A percentile compares a stretch with the other conserved stretches of the same genome.
phyloP scores from a whole-genome alignment of 78 protist genomes.

The Fonticula alba region DNA sequence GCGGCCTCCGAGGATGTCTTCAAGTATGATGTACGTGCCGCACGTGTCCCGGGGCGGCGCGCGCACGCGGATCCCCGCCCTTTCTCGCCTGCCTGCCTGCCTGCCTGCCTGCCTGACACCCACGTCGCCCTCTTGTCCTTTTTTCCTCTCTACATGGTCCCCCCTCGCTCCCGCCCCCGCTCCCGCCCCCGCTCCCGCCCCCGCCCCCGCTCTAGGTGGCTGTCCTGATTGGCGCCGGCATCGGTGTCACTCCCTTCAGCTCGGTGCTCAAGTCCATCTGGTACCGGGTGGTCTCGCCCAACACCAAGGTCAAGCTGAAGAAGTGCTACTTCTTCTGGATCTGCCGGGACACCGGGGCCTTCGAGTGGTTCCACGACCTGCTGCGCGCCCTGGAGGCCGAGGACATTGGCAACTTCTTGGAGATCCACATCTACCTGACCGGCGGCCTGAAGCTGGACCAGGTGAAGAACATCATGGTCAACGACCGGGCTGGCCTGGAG shows the following conservation, averaged over 20 bases:
- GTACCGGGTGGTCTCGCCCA: conserved; percentile 4
- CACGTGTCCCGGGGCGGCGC: no score
- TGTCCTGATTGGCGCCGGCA: conserved; percentile 63
- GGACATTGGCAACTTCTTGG: conserved; percentile 28
- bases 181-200: no score
- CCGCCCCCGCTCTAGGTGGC: no score
- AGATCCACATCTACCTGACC: conserved; percentile 44
- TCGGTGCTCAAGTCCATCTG: conserved; percentile 55
- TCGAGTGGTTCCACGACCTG: conserved; percentile 48
- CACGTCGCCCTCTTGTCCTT: no score
- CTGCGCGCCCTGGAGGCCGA: conserved; percentile 22
- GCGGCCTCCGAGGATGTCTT: conserved; percentile 56
- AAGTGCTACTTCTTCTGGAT: conserved; percentile 60
- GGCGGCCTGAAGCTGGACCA: conserved; percentile 42
- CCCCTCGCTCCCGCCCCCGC: no score
- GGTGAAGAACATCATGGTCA: conserved; percentile 28
- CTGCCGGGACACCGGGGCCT: conserved; percentile 38
- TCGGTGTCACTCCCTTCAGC: conserved; percentile 81
- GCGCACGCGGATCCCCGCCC: no score
- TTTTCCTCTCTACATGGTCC: no score
- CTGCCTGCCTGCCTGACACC: no score
- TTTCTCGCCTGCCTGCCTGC: no score
- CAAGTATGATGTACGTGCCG: conserved; percentile 11
- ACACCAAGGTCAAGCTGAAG: conserved; percentile 2
- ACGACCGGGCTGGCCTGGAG: neutral